phyloP scores from a whole-genome alignment of 1,284 basidiomycete species.

The Sphagnurus paluster region DNA sequence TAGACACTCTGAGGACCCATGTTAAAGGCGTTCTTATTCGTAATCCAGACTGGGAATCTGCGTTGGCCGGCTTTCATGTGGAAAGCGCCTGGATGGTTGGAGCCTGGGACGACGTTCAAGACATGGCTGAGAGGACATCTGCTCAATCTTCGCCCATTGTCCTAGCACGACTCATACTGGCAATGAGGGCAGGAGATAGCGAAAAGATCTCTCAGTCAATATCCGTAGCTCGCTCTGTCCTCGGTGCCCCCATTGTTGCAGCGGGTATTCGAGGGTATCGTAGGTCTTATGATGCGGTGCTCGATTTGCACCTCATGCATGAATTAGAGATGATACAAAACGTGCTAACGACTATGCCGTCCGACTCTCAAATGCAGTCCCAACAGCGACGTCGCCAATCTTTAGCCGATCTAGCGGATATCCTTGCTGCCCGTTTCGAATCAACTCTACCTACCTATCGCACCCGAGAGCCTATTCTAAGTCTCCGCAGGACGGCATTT shows the following conservation, averaged over 20 bases:
- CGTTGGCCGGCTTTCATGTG: slow-evolving; percentile 83
- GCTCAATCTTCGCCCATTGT: slow-evolving; percentile 64
- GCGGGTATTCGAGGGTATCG: slow-evolving; percentile 82
- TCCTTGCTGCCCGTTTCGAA: slow-evolving; percentile 66
- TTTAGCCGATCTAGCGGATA: slow-evolving; percentile 44
- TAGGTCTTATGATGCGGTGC: slow-evolving; percentile 83
- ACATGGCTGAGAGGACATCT: slow-evolving; percentile 53
- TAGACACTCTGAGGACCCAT: slow-evolving; percentile 95
- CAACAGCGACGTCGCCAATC: slow-evolving; percentile 31
- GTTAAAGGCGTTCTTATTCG: slow-evolving; percentile 89
- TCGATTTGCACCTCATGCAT: slow-evolving; percentile 87
- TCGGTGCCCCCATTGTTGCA: slow-evolving; percentile 84
- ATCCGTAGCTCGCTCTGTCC: slow-evolving; percentile 66
- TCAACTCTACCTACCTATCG: slow-evolving; percentile 89
- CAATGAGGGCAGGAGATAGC: slow-evolving; percentile 64
- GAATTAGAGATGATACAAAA: slow-evolving; percentile 84
- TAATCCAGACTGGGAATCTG: slow-evolving; percentile 82
- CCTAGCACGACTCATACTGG: slow-evolving; percentile 82
- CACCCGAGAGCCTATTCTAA: slow-evolving; percentile 88
- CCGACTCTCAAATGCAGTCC: slow-evolving; percentile 35
- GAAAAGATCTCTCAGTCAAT: slow-evolving; percentile 53
- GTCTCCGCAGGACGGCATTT: slow-evolving; percentile 88
- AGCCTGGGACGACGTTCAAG: slow-evolving; percentile 84
- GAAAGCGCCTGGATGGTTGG: slow-evolving; percentile 97
- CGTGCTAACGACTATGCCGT: slow-evolving; percentile 37